Percentiles rank a stretch among this genome's conserved stretches.
These are phyloP conservation scores for Phytophthora litchii DNA, from an alignment of 352 stramenopile species.

Conservation along the genomic window DNA sequence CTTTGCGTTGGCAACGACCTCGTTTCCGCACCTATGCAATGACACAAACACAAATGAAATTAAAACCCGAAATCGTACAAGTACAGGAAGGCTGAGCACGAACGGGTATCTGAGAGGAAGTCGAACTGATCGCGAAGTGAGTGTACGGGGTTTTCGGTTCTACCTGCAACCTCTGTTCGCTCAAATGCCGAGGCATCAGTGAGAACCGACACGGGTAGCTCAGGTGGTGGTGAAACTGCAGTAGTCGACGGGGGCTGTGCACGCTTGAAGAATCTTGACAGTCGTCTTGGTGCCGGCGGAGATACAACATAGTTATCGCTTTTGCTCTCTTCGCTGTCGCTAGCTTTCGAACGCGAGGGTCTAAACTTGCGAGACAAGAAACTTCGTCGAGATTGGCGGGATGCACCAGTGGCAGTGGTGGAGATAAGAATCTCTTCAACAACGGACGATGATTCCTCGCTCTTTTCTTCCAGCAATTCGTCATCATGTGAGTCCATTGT, in stretches of 20 bases:
- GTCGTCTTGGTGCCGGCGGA: constrained; percentile 2
- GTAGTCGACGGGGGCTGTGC: background rate
- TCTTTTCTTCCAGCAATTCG: constrained; percentile 12
- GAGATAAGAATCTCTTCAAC: background rate
- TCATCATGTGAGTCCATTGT: background rate
- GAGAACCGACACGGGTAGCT: background rate
- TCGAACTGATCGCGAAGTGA: constrained; percentile 36
- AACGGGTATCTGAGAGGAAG: constrained; percentile 30
- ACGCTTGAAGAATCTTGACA: constrained; percentile 34
- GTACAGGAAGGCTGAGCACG: constrained; percentile 10
- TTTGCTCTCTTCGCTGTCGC: constrained; percentile 8
- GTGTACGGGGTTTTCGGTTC: constrained; percentile 36
- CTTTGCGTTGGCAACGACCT: constrained; percentile 3
- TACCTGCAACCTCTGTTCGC: constrained; percentile 21
- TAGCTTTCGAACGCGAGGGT: constrained; percentile 9
- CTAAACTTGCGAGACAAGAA: constrained; percentile 25
- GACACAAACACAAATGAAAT: background rate
- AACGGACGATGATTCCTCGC: background rate
- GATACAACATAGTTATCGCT: background rate
- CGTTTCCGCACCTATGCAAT: constrained; percentile 15
- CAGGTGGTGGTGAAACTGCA: background rate
- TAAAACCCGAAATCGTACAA: background rate
- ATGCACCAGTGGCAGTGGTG: background rate
- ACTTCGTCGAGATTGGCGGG: constrained; percentile 8
- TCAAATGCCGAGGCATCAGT: constrained; percentile 3